These are phyloP conservation scores for Gymnopilus dilepis DNA, from an alignment of 768 basidiomycete species.

Conservation along the genomic window DNA sequence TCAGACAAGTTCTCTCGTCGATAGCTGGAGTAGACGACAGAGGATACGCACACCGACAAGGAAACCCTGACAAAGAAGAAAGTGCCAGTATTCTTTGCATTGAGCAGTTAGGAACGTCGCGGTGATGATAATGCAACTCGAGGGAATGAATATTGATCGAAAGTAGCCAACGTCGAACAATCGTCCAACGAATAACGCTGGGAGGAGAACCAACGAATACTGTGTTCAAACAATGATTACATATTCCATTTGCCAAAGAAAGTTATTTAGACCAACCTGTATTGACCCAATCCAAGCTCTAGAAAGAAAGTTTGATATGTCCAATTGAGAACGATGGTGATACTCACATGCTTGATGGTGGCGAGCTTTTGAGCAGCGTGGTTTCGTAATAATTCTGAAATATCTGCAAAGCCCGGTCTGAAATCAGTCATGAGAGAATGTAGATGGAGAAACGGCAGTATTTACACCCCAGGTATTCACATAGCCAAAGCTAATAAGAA, in stretches of 20 bases:
- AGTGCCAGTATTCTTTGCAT: slow-evolving; percentile 79
- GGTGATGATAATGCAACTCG: slow-evolving; percentile 55
- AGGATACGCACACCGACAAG: slow-evolving; percentile 53
- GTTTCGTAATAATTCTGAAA: slow-evolving; percentile 78
- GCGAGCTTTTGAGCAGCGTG: slow-evolving; percentile 48
- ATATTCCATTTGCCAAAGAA: background rate
- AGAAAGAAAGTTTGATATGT: background rate
- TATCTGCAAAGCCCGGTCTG: slow-evolving; percentile 42
- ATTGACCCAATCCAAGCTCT: slow-evolving; percentile 85
- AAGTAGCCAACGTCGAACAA: slow-evolving; percentile 80
- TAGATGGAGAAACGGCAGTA: slow-evolving; percentile 26
- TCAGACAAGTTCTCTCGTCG: background rate
- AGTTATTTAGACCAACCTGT: slow-evolving; percentile 46
- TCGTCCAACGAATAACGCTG: slow-evolving; percentile 66
- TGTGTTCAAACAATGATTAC: no score
- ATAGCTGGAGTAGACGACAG: background rate
- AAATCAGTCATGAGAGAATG: background rate
- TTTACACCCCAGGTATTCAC: slow-evolving; percentile 76
- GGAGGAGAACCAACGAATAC: slow-evolving; percentile 68
- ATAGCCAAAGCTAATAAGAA: slow-evolving; percentile 58
- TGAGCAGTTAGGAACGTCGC: slow-evolving; percentile 70
- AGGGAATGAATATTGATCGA: slow-evolving; percentile 50
- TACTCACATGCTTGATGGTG: slow-evolving; percentile 67
- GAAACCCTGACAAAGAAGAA: slow-evolving; percentile 76
- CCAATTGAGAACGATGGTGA: background rate